Conservation (phyloP, 2,329 filamentous ascomycete species). For the Cylindrodendrum hubeiense region DNA sequence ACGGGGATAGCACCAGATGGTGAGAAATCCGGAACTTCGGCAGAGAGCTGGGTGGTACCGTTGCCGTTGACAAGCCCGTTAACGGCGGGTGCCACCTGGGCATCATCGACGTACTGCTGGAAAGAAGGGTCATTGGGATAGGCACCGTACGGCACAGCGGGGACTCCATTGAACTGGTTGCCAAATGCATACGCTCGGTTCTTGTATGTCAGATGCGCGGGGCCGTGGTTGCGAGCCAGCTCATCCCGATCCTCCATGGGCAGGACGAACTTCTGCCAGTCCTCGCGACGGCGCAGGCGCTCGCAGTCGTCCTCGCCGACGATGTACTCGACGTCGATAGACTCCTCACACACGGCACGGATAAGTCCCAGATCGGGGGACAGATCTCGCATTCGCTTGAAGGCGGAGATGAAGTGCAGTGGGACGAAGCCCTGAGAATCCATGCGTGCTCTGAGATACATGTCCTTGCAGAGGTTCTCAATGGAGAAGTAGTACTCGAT, state of each 20-base stretch:
- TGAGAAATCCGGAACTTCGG: conserved; percentile 56
- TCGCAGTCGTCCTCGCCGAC: conserved; percentile 82
- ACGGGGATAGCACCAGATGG: conserved; percentile 46
- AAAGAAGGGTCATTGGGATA: conserved; percentile 45
- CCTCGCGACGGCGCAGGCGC: conserved; percentile 78
- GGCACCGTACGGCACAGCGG: conserved; percentile 48
- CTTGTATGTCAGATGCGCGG: conserved; percentile 55
- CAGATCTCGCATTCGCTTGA: conserved; percentile 74
- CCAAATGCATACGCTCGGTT: conserved; percentile 47
- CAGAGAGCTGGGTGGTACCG: conserved; percentile 51
- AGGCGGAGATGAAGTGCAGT: conserved; percentile 82
- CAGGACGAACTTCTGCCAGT: conserved; percentile 86
- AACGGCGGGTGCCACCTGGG: conserved; percentile 53
- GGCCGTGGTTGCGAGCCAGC: conserved; percentile 80
- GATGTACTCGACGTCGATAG: conserved; percentile 79
- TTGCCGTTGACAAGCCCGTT: conserved; percentile 46
- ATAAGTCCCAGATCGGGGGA: conserved; percentile 76
- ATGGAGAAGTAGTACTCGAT: conserved; percentile 98
- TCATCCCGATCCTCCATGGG: conserved; percentile 78
- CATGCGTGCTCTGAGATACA: conserved; percentile 91
- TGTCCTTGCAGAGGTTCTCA: conserved; percentile 94
- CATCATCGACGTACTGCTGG: conserved; percentile 49
- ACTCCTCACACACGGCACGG: conserved; percentile 80
- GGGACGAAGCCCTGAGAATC: conserved; percentile 94
- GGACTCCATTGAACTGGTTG: conserved; percentile 49